Evolutionary conservation across 2,329 filamentous ascomycete species (phyloP), one percentile per base, ranked within the genome.

Genomic region (Cadophora sp.): DNA sequence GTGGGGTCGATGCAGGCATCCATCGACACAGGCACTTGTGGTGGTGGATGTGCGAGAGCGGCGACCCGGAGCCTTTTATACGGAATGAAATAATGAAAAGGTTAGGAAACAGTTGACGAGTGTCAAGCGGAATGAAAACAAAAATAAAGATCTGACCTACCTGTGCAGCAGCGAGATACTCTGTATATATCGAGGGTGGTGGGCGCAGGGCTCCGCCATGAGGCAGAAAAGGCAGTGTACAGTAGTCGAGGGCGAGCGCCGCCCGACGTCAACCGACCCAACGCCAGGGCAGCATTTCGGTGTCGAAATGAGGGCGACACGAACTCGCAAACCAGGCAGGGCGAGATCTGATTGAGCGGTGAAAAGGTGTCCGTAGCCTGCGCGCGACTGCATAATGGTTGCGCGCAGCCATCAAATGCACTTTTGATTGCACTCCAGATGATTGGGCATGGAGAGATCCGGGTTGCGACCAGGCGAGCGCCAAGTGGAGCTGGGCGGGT

Each of bases 251-350:
- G 50, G 50, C 50, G 59, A 14, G 20, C 16, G 27, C 30, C 24
- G 56, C 55, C 53, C 59, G 50, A 51, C 36, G 27, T 59, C 51
- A 68, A 41, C 61, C 64, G 64, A 64, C 33, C 68, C 64, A 67
- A 68, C 65, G 33, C 53, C 43, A 39, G 48, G 30, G 18, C 59
- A 63, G 66, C 59, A 27, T 63, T 53, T 69, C 69, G 69, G 67
- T 71, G 69, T 65, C 59, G 48, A n/a, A 43, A 64, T 47, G 48
- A 58, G 41, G 58, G 33, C 56, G 51, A 56, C 58, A 60, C 50
- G 50, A 30, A 45, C 43, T 59, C 22, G 39, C 3, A 43, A n/a
- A 39, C 39, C 56, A 22, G 41, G 47, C 56, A 33, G 30, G 20
- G 5, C 36, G 22, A 4, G 30, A 4, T 58, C 36, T n/a, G 36